Base-by-base conservation (phyloP, 1,284 basidiomycete genomes). In the Erythrobasidium hasegawianum region DNA sequence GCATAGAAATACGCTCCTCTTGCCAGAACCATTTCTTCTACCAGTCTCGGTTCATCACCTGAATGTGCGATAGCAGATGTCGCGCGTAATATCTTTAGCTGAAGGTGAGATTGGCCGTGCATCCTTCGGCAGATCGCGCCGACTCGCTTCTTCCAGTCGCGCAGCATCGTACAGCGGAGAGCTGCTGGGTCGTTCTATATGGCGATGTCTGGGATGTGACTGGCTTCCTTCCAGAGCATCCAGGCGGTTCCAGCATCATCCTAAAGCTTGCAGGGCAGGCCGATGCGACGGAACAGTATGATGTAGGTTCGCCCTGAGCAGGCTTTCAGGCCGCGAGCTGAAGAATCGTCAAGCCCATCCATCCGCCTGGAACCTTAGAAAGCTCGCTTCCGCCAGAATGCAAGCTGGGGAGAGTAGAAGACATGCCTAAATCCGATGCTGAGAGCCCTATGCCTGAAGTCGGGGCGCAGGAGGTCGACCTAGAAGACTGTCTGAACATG, bases 111-210 rank as follows among this genome's bases (percentile, higher is more conserved):
- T n/a, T n/a, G n/a, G n/a, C n/a, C n/a, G n/a, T n/a, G n/a, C n/a
- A n/a, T n/a, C n/a, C n/a, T n/a, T n/a, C n/a, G n/a, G n/a, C n/a
- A 33, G 33, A 11, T 11, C 33, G 33, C 33, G 33, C 33, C 11
- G 33, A 33, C 33, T 11, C 11, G 33, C 33, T 33, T 4, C 11
- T 33, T 33, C 22, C 27, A 65, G 62, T 65, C 20, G 55, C 50
- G 39, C 43, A 65, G 62, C 75, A 76, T 71, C 75, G 73, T 64
- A 62, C 33, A 33, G 66, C 66, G 11, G 72, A 75, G 11, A 71
- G 70, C 22, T 76, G 75, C 69, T 74, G 73, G 72, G 72, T 76
- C 60, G 73, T 76, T 26, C 49, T 76, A 8, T 73, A 76, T 70
- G 75, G 74, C 38, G 65, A 75, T n/a, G 74, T 72, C 1, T 76